Evolutionary conservation across 2,329 filamentous ascomycete genomes (phyloP).

Genomic region (Dactylellina leptospora): DNA sequence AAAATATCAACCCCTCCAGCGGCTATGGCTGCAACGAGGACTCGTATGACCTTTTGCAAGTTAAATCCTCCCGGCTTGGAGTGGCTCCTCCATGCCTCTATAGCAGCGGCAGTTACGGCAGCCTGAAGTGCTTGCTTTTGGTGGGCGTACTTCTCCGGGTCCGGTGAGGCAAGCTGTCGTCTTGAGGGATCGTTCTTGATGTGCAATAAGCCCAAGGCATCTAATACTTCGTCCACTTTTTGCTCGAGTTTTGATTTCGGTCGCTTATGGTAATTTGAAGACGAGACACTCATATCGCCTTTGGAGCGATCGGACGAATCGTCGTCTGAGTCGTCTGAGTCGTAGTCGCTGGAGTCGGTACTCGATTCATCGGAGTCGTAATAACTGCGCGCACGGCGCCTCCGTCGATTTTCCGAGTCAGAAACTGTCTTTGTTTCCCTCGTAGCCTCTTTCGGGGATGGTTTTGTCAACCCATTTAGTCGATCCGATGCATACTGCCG

Average conservation of each 20-base stretch:
- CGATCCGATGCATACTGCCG: slow-evolving; percentile 38
- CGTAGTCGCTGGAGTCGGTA: not conserved
- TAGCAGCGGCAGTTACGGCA: slow-evolving; percentile 45
- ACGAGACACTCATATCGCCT: slow-evolving; percentile 32
- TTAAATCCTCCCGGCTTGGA: slow-evolving; percentile 48
- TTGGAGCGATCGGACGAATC: slow-evolving; percentile 23
- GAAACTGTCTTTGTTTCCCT: slow-evolving; percentile 7
- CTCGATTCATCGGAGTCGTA: slow-evolving; percentile 16
- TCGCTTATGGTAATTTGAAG: slow-evolving; percentile 28
- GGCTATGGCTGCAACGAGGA: slow-evolving; percentile 43
- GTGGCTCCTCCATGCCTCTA: slow-evolving; percentile 49
- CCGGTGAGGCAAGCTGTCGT: slow-evolving; percentile 49
- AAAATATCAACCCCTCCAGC: slow-evolving; percentile 46
- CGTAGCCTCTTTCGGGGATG: not conserved
- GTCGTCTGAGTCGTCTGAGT: not conserved
- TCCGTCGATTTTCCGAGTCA: slow-evolving; percentile 23
- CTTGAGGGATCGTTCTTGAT: slow-evolving; percentile 43
- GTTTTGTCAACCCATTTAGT: slow-evolving; percentile 15
- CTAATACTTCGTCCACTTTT: slow-evolving; percentile 37
- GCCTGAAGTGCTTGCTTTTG: slow-evolving; percentile 51
- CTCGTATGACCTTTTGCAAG: slow-evolving; percentile 36
- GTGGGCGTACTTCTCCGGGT: slow-evolving; percentile 43
- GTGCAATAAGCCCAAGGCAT: slow-evolving; percentile 44
- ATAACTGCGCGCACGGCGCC: not conserved
- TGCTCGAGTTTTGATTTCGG: slow-evolving; percentile 35